Base-by-base conservation (phyloP, 306 rosid genomes). In the Nissolia schottii region DNA sequence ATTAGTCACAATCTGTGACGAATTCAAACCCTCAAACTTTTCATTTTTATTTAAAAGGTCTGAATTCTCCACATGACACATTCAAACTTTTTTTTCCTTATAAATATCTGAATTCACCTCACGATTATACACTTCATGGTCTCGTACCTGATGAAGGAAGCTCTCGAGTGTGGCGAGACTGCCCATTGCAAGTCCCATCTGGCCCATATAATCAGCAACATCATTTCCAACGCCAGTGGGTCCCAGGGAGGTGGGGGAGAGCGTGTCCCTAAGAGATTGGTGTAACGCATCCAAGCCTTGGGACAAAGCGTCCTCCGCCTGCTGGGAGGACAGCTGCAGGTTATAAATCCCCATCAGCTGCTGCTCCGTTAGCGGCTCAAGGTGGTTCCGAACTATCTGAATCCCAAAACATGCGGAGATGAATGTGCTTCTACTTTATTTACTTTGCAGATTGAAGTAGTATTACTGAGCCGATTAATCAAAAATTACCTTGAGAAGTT, bases 201-300 rank as follows among this genome's bases (percentile, higher is more conserved):
- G 98, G 19, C 86, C 90, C 98, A 92, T 90, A 86, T 90, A 92
- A 55, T 90, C 96, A 0, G 91, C 85, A 0, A 92, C 98, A 80
- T 86, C 98, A 80, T 86, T 83, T 27, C 85, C 95, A 1, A 86
- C 60, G 59, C 70, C 81, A 19, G 80, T 35, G 4, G 88, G 85
- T 25, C 87, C 85, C 9, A 84, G 45, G 56, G 82, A 74, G 38
- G 81, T 24, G 1, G 93, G 70, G 69, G 96, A 86, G 61, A 88
- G 93, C 25, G 84, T 87, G 14, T 92, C 96, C 2, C 75, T 73
- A 37, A 92, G 90, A 14, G 86, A 70, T 67, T 83, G 92, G 46
- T 92, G 91, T 85, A 90, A 76, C 71, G 84, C 85, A 29, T 90
- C 96, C 87, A 82, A 84, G 10, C 98, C 98, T 79, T 92, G 90